Evolutionary conservation across 2,329 filamentous ascomycete species (phyloP), one percentile per base, ranked within the genome.

Genomic region (Tolypocladium nubicola): DNA sequence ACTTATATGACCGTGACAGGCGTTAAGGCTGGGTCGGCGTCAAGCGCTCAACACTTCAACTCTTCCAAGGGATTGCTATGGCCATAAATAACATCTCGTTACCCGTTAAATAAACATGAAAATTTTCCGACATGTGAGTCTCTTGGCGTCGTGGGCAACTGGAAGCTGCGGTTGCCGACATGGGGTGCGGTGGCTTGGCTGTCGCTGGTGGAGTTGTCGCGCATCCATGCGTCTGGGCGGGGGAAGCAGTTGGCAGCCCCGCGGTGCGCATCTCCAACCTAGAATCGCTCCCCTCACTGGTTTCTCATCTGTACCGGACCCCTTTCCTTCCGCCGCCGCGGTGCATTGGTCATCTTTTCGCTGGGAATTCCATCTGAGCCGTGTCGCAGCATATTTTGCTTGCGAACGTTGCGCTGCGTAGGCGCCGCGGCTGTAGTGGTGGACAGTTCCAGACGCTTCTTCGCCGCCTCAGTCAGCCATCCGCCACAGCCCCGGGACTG

Each of bases 381-480:
- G 19, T 19, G 19, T 35, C 13, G 47, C 19, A 37, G 19, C 47
- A 11, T 33, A 4, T 8, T 35, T 43, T 21, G 38, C 16, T n/a
- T 8, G 23, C 8, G 37, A 33, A 43, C 13, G 37, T 10, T 8
- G 33, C 41, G 39, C n/a, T 39, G 39, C 33, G 55, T 50, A 47
- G 47, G 39, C 49, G 23, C 47, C 26, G 54, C 35, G 26, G 49
- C 10, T 30, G 50, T 35, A 30, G 26, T n/a, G 47, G 59, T 54
- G 58, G 68, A 65, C 64, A 60, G 58, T 71, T 71, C 68, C 64
- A 71, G 68, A 70, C 63, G 63, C 53, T 71, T 70, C 68, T 35
- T 60, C 47, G 56, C 58, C 55, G 55, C 56, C 45, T 53, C 55
- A 52, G 57, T 59, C 57, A 57, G 56, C 59, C 38, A 53, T 19